A percentile compares a stretch with the other conserved stretches of the same genome.
These are phyloP conservation scores for Malassezia psittaci DNA, from an alignment of 1,284 basidiomycete species.

Conservation along the genomic window DNA sequence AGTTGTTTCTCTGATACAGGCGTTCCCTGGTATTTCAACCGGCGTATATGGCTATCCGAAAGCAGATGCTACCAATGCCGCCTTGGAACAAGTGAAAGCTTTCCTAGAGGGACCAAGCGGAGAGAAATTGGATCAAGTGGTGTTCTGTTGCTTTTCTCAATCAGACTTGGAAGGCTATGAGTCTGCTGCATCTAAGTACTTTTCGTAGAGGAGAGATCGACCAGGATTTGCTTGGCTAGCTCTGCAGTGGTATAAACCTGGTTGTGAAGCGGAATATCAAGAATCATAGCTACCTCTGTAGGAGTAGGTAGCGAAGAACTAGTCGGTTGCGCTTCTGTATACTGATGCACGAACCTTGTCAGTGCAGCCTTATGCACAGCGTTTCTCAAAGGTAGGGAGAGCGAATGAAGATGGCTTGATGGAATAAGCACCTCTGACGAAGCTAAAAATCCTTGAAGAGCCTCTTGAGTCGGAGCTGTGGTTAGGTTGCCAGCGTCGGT, in stretches of 20 bases:
- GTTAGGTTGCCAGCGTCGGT: background rate
- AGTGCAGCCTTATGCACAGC: constrained; percentile 11
- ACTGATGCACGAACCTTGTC: background rate
- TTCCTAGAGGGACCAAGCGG: constrained; percentile 20
- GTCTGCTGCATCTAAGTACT: constrained; percentile 7
- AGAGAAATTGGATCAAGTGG: constrained; percentile 23
- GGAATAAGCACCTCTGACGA: constrained; percentile 3
- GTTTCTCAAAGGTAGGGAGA: background rate
- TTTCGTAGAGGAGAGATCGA: background rate
- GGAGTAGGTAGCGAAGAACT: background rate
- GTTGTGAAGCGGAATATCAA: background rate
- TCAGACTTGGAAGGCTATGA: constrained; percentile 23
- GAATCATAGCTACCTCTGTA: background rate
- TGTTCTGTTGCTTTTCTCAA: constrained; percentile 35
- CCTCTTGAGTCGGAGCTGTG: background rate
- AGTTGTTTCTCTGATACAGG: constrained; percentile 14
- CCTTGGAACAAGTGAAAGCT: constrained; percentile 24
- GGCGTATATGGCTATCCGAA: constrained; percentile 45
- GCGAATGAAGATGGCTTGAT: background rate
- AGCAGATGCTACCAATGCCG: constrained; percentile 24
- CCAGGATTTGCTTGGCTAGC: background rate
- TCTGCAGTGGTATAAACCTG: background rate
- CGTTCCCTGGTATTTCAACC: constrained; percentile 42
- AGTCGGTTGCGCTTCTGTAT: background rate
- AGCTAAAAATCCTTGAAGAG: constrained; percentile 1